These are phyloP conservation scores for Coriolopsis trogii DNA, from an alignment of 1,284 basidiomycete genomes.

Conservation along the genomic window DNA sequence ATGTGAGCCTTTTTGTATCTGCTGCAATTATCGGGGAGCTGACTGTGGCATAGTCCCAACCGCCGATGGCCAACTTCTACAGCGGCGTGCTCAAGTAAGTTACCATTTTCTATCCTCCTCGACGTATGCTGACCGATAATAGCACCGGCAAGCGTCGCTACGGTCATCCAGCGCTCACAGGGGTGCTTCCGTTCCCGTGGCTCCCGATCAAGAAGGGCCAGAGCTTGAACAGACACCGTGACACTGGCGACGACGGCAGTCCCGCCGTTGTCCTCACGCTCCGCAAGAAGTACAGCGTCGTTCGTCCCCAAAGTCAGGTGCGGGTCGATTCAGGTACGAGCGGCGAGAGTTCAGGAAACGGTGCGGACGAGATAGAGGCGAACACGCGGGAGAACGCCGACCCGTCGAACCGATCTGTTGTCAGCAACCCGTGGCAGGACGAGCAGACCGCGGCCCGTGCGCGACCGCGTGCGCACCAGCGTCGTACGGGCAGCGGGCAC, in stretches of 20 bases:
- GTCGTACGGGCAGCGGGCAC: conserved; percentile 22
- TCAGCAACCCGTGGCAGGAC: conserved; percentile 61
- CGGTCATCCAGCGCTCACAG: conserved; percentile 89
- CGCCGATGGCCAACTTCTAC: conserved; percentile 94
- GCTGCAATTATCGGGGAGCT: not conserved
- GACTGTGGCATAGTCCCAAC: conserved; percentile 68
- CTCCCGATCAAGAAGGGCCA: conserved; percentile 84
- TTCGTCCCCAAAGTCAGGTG: conserved; percentile 34
- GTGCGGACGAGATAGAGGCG: not conserved
- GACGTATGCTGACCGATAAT: conserved; percentile 10
- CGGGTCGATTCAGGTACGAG: conserved; percentile 17
- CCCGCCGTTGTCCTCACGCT: conserved; percentile 25
- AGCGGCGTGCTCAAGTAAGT: conserved; percentile 85
- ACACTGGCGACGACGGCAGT: conserved; percentile 16
- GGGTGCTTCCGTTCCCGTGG: conserved; percentile 89
- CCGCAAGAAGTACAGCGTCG: conserved; percentile 53
- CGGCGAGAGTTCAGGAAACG: not conserved
- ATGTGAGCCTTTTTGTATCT: conserved; percentile 49
- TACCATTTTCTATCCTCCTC: not conserved
- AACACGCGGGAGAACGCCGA: conserved; percentile 15
- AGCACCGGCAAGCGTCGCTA: conserved; percentile 88
- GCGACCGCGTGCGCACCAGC: conserved; percentile 22
- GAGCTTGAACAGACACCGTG: conserved; percentile 45
- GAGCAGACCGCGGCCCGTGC: conserved; percentile 28
- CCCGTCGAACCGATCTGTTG: conserved; percentile 22